These are phyloP conservation scores for Corinectria fuckeliana DNA, from an alignment of 2,329 filamentous ascomycete genomes.

Conservation along the genomic window DNA sequence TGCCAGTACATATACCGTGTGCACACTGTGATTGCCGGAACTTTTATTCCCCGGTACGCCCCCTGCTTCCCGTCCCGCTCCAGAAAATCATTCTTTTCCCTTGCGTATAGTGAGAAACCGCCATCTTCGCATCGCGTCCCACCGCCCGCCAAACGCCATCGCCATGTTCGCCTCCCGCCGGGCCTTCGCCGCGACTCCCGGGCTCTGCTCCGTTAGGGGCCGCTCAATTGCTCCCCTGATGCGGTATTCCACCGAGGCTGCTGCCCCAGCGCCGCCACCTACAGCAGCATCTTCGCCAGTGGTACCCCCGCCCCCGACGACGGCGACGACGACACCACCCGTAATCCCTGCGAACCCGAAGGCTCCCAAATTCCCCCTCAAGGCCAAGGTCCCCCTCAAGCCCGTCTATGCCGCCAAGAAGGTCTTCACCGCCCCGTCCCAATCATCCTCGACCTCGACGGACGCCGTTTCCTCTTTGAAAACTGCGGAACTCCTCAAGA, in stretches of 20 bases:
- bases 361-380: neutral
- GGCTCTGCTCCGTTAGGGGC: constrained; percentile 20
- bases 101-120: neutral
- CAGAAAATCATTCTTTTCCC: neutral
- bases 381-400: neutral
- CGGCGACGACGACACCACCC: neutral
- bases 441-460: neutral
- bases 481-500: neutral
- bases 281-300: neutral
- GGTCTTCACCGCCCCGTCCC: neutral
- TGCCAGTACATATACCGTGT: neutral
- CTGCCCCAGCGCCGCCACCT: constrained; percentile 6
- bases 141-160: neutral
- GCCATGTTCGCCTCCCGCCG: constrained; percentile 40
- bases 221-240: constrained; percentile 26
- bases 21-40: neutral
- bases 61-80: neutral
- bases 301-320: neutral
- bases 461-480: neutral
- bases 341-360: no score
- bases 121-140: constrained; percentile 1
- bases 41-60: neutral
- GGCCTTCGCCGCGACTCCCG: constrained; percentile 29
- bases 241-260: constrained; percentile 35
- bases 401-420: neutral